A percentile compares a stretch with the other conserved stretches of the same genome.
These are phyloP conservation scores for Dichotomocladium elegans DNA, from an alignment of 371 early-diverging fungal species.

Conservation along the genomic window DNA sequence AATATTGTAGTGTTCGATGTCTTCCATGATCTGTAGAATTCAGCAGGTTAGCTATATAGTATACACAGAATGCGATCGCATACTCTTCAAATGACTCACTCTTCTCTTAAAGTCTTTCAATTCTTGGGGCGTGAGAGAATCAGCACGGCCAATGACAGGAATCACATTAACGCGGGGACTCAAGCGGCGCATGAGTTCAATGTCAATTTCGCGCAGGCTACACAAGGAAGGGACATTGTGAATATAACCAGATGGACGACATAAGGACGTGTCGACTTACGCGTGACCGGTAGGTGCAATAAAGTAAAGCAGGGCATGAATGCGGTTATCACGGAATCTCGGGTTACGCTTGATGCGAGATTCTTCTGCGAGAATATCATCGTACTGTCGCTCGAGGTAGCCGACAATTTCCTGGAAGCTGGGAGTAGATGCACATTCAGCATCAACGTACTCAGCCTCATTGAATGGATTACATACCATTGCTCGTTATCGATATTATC, in stretches of 20 bases:
- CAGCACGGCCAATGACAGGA: slow-evolving; percentile 84
- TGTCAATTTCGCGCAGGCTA: slow-evolving; percentile 93
- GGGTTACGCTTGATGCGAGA: slow-evolving; percentile 93
- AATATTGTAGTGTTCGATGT: slow-evolving; percentile 88
- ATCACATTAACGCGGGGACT: slow-evolving; percentile 94
- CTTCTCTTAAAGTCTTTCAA: slow-evolving; percentile 81
- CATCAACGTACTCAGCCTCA: not conserved
- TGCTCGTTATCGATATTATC: slow-evolving; percentile 84
- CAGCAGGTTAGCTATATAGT: not conserved
- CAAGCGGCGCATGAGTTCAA: slow-evolving; percentile 93
- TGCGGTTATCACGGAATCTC: slow-evolving; percentile 94
- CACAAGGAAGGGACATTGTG: not conserved
- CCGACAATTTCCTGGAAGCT: slow-evolving; percentile 83
- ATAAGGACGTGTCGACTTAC: slow-evolving; percentile 21
- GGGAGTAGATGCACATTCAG: not conserved
- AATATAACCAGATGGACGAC: not conserved
- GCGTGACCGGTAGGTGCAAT: slow-evolving; percentile 96
- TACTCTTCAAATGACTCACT: slow-evolving; percentile 33
- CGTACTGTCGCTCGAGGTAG: slow-evolving; percentile 94
- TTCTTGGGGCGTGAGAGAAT: slow-evolving; percentile 74
- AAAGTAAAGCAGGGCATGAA: slow-evolving; percentile 97
- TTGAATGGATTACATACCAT: slow-evolving; percentile 42
- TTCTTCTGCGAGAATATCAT: slow-evolving; percentile 95
- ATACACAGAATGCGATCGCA: not conserved
- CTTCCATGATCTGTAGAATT: slow-evolving; percentile 74